These are phyloP conservation scores for Scutellaria galericulata DNA, from an alignment of 257 asterid genomes.

Conservation along the genomic window DNA sequence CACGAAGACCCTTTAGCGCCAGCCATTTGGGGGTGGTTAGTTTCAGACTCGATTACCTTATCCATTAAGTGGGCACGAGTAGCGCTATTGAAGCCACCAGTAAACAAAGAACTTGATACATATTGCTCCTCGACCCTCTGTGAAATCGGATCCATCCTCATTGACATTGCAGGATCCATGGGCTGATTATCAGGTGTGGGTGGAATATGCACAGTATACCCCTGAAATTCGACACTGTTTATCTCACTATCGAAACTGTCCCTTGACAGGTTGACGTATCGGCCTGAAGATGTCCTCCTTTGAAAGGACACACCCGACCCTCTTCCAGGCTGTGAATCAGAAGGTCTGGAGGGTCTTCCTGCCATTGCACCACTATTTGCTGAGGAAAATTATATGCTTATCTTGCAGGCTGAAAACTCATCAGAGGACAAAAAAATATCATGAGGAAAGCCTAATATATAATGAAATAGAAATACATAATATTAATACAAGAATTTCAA, in stretches of 20 bases:
- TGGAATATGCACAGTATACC: conserved; percentile 69
- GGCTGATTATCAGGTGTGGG: conserved; percentile 79
- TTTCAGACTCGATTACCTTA: conserved; percentile 77
- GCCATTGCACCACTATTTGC: conserved; percentile 42
- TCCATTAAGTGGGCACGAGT: conserved; percentile 88
- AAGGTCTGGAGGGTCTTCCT: no score
- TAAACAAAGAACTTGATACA: conserved; percentile 72
- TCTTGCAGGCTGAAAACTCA: conserved; percentile 40
- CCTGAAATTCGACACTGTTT: conserved; percentile 53
- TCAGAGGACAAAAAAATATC: background rate
- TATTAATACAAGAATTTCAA: no score
- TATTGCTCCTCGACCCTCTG: conserved; percentile 85
- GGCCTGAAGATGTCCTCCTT: conserved; percentile 61
- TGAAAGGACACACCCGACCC: conserved; percentile 55
- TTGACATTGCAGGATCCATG: conserved; percentile 38
- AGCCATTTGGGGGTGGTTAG: conserved; percentile 86
- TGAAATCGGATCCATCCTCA: conserved; percentile 53
- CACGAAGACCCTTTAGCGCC: conserved; percentile 78
- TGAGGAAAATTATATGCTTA: conserved; percentile 13
- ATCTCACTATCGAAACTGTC: conserved; percentile 69
- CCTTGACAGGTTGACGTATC: conserved; percentile 63
- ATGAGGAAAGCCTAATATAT: background rate
- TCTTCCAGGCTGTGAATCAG: conserved; percentile 35
- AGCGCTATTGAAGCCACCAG: conserved; percentile 68
- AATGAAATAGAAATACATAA: background rate